Evolutionary conservation across 2,329 filamentous ascomycete species (phyloP).

Genomic region (Neonectria coccinea): DNA sequence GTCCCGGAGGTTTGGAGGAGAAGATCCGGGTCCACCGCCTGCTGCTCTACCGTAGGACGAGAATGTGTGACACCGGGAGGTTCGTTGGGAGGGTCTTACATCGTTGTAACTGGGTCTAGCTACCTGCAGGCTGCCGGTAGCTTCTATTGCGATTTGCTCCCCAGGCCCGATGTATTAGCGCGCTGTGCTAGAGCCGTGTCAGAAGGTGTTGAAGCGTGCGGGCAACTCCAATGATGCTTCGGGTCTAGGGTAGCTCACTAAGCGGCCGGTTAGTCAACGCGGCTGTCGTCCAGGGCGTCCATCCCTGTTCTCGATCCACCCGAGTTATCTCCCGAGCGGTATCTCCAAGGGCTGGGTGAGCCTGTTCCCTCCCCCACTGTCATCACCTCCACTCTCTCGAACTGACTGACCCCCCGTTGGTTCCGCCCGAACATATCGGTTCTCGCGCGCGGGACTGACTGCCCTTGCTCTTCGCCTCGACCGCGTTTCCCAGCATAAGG

Average conservation of each 20-base stretch:
- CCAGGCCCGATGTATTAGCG: neutral
- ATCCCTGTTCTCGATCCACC: slow-evolving; percentile 15
- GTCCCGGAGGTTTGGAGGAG: neutral
- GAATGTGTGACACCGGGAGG: neutral
- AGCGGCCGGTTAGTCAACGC: slow-evolving; percentile 17
- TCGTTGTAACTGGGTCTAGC: neutral
- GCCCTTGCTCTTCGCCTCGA: slow-evolving; percentile 11
- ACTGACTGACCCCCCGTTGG: slow-evolving; percentile 32
- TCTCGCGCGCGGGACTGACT: slow-evolving; percentile 10
- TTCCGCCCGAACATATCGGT: slow-evolving; percentile 34
- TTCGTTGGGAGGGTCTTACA: neutral
- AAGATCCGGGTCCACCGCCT: neutral
- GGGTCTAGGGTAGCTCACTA: slow-evolving; percentile 30
- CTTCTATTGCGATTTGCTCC: neutral
- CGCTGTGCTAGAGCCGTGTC: slow-evolving; percentile 14
- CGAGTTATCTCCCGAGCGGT: slow-evolving; percentile 17
- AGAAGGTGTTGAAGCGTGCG: slow-evolving; percentile 10
- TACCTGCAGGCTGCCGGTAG: neutral
- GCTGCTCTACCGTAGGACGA: neutral
- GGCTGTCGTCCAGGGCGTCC: neutral
- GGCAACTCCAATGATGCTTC: neutral
- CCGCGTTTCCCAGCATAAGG: slow-evolving; percentile 24
- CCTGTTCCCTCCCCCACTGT: slow-evolving; percentile 35
- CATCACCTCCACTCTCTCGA: slow-evolving; percentile 36
- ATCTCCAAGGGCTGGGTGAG: slow-evolving; percentile 26